Evolutionary conservation across 2,329 filamentous ascomycete species (phyloP).

Genomic region (Ascochyta koolunga): DNA sequence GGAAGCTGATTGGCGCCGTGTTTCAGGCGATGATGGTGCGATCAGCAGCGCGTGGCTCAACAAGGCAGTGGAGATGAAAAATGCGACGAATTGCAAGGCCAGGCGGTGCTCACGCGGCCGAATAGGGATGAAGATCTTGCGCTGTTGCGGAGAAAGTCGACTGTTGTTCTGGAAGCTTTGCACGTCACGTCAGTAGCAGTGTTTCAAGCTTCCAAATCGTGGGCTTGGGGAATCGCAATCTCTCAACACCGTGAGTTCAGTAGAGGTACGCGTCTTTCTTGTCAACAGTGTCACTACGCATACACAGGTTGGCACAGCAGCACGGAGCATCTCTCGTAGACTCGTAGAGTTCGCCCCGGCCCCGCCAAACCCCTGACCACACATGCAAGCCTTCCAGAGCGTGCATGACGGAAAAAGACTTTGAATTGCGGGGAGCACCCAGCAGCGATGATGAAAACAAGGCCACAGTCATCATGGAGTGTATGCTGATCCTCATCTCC

Average conservation of each 20-base stretch:
- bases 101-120: constrained; percentile 4
- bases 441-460: constrained; percentile 2
- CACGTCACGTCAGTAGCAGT: too few species aligned
- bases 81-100: constrained; percentile 1
- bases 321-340: not conserved
- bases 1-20: constrained; percentile 32
- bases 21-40: constrained; percentile 37
- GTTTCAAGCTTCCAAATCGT: constrained; percentile 5
- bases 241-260: not conserved
- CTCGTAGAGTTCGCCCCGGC: not conserved
- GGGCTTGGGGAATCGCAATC: not conserved
- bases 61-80: constrained; percentile 15
- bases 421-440: not conserved
- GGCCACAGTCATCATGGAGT: not conserved
- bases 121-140: constrained; percentile 6
- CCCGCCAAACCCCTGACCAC: not conserved
- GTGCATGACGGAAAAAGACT: not conserved
- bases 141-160: not conserved
- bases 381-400: not conserved
- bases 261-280: not conserved
- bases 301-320: not conserved
- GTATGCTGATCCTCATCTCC: constrained; percentile 17
- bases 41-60: constrained; percentile 29
- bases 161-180: constrained; percentile 9
- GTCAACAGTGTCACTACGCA: too few species aligned